Evolutionary conservation across 495 filamentous ascomycete genomes (phyloP), one percentile per base, ranked within the genome.

Genomic region (Neurospora sublineolata): DNA sequence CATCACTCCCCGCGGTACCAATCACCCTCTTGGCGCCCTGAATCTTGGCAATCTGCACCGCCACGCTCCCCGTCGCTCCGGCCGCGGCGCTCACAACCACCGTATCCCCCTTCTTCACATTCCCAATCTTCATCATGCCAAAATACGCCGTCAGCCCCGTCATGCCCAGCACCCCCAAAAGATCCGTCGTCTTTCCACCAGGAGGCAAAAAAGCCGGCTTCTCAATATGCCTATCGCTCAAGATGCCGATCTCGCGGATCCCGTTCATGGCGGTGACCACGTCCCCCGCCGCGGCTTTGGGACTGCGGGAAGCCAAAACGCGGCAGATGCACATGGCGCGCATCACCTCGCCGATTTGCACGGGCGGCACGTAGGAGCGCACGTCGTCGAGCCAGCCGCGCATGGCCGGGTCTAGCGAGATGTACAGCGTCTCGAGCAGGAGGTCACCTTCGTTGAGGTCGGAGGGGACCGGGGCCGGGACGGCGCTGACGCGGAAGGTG

Each of bases 361-460:
- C 89, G 9, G 92, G 89, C 0, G 88, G 84, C 14, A 89, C 78
- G 81, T 93, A 94, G 16, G 89, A 90, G 41, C 90, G 84, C 64
- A 83, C 83, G 75, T 87, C 87, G 74, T 82, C 85, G 0, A 95
- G 84, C 92, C 91, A 93, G 73, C 88, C 87, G 72, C 92, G 86
- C 88, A 93, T 92, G n/a, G 91, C 90, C 0, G 92, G 91, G 80
- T 94, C 91, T 74, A 92, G 87, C n/a, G 89, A 91, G 74, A 93
- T 82, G 79, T 91, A 92, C 67, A 90, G 83, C 1, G 81, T 81
- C 74, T 92, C 87, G 33, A 93, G 82, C 37, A 93, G 86, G 69
- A 92, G 75, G 72, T 92, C 83, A 75, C 89, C 86, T 76, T 87
- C 80, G 37, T 84, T 77, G n/a, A 88, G 83, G 44, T 85, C 80